Evolutionary conservation across 495 filamentous ascomycete species (phyloP).

Genomic region (Margaritispora aquatica): DNA sequence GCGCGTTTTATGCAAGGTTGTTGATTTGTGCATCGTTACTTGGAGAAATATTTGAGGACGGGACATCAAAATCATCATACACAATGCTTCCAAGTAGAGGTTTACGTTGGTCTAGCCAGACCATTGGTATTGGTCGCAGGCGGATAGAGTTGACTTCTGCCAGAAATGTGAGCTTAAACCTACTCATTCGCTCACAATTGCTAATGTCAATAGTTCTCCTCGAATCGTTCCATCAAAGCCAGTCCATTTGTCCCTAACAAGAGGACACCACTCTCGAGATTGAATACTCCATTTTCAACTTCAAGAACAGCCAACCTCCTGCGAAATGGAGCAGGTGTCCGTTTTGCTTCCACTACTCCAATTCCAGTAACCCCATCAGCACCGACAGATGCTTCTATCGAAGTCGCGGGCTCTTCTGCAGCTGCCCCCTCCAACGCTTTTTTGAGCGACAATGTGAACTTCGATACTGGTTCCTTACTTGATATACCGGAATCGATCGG

Average conservation of each 20-base stretch:
- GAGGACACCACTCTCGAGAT: conserved; percentile 1
- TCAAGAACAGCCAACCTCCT: conserved; percentile 14
- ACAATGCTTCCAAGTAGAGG: conserved; percentile 50
- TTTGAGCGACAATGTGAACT: conserved; percentile 24
- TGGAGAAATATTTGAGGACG: not conserved
- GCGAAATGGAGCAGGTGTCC: conserved; percentile 17
- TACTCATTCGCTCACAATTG: conserved; percentile 3
- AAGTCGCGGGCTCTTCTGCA: conserved; percentile 12
- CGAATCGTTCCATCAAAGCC: conserved; percentile 17
- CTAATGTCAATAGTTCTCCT: conserved; percentile 21
- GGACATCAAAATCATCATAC: conserved; percentile 2
- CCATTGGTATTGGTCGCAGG: conserved; percentile 27
- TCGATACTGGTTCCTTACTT: conserved; percentile 34
- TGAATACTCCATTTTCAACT: conserved; percentile 8
- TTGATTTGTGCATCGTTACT: not conserved
- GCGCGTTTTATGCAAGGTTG: not conserved
- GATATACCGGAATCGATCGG: conserved; percentile 67
- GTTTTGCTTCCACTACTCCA: conserved; percentile 27
- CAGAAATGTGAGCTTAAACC: conserved; percentile 26
- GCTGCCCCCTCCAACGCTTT: conserved; percentile 16
- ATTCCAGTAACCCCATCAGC: not conserved
- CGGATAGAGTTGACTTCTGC: conserved; percentile 27
- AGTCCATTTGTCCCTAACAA: conserved; percentile 20
- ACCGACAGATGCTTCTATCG: conserved; percentile 11
- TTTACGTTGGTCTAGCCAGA: conserved; percentile 35